phyloP scores from a whole-genome alignment of 1,284 basidiomycete genomes.

The Sphaerobolus stellatus region DNA sequence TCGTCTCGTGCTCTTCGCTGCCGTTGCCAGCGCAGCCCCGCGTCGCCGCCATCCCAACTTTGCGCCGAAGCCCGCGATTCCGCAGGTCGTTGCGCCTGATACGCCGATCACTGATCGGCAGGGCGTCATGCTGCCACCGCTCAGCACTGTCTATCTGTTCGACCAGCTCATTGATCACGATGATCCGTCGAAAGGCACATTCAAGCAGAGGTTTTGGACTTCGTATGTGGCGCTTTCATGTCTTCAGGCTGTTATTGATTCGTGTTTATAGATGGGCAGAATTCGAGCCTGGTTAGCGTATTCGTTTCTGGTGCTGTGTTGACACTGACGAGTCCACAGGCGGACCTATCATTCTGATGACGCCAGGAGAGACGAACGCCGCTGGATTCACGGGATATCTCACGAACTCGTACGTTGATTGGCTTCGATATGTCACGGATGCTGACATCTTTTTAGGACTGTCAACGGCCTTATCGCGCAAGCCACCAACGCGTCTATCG shows the following conservation, averaged over 20 bases:
- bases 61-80: slow-evolving; percentile 3
- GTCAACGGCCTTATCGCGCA: slow-evolving; percentile 69
- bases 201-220: slow-evolving; percentile 71
- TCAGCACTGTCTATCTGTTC: slow-evolving; percentile 57
- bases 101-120: slow-evolving; percentile 8
- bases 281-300: slow-evolving; percentile 9
- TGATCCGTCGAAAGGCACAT: slow-evolving; percentile 70
- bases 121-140: slow-evolving; percentile 20
- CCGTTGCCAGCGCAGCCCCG: no score
- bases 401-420: slow-evolving; percentile 44
- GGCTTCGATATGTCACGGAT: not conserved
- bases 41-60: slow-evolving; percentile 3
- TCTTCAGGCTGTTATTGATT: no score
- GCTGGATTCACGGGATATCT: slow-evolving; percentile 56
- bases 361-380: slow-evolving; percentile 45
- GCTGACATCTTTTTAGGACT: slow-evolving; percentile 29
- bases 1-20: no score
- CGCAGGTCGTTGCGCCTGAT: not conserved
- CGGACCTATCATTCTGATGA: slow-evolving; percentile 66
- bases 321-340: slow-evolving; percentile 36
- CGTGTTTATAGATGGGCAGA: slow-evolving; percentile 21
- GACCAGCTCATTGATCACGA: slow-evolving; percentile 73
- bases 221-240: slow-evolving; percentile 61
- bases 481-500: slow-evolving; percentile 58
- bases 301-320: not conserved